Evolutionary conservation across 2,329 filamentous ascomycete genomes (phyloP).

Genomic region (Colletotrichum orchidophilum): DNA sequence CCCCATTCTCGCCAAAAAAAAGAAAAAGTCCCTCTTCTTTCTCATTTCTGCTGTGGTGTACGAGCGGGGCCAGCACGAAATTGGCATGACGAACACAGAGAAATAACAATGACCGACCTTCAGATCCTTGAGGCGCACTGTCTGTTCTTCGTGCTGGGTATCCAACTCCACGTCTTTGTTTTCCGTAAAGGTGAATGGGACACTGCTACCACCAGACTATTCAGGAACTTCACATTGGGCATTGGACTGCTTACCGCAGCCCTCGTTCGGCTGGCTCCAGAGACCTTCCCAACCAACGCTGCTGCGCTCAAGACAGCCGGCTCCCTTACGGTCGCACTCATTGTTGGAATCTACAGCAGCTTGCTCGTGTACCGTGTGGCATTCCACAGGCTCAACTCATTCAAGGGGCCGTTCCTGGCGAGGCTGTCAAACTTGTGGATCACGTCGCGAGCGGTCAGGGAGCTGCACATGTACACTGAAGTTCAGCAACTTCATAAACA

Average conservation of each 20-base stretch:
- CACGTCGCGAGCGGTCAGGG: constrained; percentile 36
- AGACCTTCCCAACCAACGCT: background rate
- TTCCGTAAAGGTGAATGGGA: constrained; percentile 43
- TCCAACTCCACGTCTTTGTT: constrained; percentile 33
- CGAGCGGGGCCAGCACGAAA: background rate
- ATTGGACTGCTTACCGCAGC: constrained; percentile 9
- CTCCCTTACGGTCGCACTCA: constrained; percentile 3
- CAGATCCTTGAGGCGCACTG: background rate
- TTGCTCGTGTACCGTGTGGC: constrained; percentile 35
- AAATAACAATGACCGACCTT: background rate
- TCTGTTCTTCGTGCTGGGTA: constrained; percentile 24
- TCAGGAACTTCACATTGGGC: constrained; percentile 15
- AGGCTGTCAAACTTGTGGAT: constrained; percentile 38
- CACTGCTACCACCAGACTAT: constrained; percentile 26
- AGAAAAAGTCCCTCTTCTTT: too few species aligned
- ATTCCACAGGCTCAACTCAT: constrained; percentile 41
- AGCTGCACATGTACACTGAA: constrained; percentile 38
- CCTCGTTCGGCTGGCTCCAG: constrained; percentile 2
- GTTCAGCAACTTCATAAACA: constrained; percentile 39
- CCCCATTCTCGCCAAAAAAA: background rate
- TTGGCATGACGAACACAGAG: background rate
- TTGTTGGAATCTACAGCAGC: constrained; percentile 35
- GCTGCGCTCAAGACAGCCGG: constrained; percentile 3
- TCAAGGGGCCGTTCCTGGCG: constrained; percentile 40
- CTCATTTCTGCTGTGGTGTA: background rate